Evolutionary conservation across 2,329 filamentous ascomycete species (phyloP), one percentile per base, ranked within the genome.

Genomic region (Epichloe bromicola): DNA sequence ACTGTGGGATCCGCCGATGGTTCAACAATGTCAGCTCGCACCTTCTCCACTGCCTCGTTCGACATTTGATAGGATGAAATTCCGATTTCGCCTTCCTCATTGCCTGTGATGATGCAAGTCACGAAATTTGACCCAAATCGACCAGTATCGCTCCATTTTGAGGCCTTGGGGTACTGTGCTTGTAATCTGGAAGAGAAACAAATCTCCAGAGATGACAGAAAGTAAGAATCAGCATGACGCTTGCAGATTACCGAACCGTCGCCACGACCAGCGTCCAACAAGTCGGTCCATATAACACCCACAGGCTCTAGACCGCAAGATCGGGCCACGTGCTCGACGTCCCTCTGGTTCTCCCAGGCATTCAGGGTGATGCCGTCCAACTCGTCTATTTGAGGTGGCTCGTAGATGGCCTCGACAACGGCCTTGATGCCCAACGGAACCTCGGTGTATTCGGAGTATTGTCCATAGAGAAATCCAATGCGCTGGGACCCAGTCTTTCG

Each of bases 101-200:
- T 91, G 45, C 91, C 91, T n/a, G 88, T 91, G 54, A 98, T 78
- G 42, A 98, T 82, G 66, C 93, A 98, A 0, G 93, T 97, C 46
- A 98, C 90, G 65, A 97, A 97, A 63, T 94, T 93, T 46, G 91
- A 97, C 17, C 93, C 93, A 62, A 96, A 98, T 51, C 79, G 79
- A 44, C 91, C 93, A 3, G 87, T 94, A 61, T 96, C 90, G 65
- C 91, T 95, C 91, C 93, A 98, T 67, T 96, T 97, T 8, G 88
- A 93, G 17, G 88, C 75, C 60, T 94, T 91, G 1, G 91, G 90
- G 59, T 95, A 80, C 61, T 86, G 83, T 7, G 88, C 88, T 68
- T 98, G 93, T 54, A 94, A 76, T 46, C 89, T 81, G 19, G 93
- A 84, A 1, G 90, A 86, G 66, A 96, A 97, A 56, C 82, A 82